These are phyloP conservation scores for Drosera capensis DNA, from an alignment of 148 eudicot species.

Conservation along the genomic window DNA sequence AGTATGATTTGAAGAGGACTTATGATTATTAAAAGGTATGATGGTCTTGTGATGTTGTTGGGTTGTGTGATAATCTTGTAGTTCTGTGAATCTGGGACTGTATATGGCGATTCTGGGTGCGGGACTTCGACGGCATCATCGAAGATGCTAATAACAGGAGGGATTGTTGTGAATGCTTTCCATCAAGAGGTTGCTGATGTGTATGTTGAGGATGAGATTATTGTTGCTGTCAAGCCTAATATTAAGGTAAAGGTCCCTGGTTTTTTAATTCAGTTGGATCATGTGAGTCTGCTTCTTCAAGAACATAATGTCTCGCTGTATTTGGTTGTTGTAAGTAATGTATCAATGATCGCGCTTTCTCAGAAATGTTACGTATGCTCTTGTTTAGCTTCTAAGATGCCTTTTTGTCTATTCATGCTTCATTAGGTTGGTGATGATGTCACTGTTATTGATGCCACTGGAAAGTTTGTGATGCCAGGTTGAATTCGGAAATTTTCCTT, in stretches of 20 bases:
- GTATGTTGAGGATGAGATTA: conserved; percentile 67
- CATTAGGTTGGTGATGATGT: conserved; percentile 74
- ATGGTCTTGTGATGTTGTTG: too few relatives aligned
- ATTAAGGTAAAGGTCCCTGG: conserved; percentile 63
- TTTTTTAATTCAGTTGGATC: not conserved
- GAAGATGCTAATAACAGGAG: conserved; percentile 84
- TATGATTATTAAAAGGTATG: too few relatives aligned
- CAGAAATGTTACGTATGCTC: not conserved
- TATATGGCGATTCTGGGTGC: conserved; percentile 44
- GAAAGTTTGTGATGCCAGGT: conserved; percentile 99
- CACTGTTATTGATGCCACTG: conserved; percentile 71
- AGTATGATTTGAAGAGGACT: too few relatives aligned
- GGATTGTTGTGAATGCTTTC: conserved; percentile 85
- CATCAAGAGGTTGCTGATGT: conserved; percentile 82
- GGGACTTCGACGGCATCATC: conserved; percentile 22
- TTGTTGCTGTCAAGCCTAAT: conserved; percentile 57
- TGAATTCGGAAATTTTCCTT: conserved; percentile 2
- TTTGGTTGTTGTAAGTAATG: too few relatives aligned
- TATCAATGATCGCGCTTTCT: not conserved
- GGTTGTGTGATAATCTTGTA: conserved; percentile 12
- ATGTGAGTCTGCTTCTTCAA: not conserved
- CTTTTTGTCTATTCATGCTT: not conserved
- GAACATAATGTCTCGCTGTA: not conserved
- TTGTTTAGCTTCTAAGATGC: not conserved
- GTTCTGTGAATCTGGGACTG: conserved; percentile 64